Evolutionary conservation across 2,329 filamentous ascomycete species (phyloP), one percentile per base, ranked within the genome.

Genomic region (Aspergillus piperis): DNA sequence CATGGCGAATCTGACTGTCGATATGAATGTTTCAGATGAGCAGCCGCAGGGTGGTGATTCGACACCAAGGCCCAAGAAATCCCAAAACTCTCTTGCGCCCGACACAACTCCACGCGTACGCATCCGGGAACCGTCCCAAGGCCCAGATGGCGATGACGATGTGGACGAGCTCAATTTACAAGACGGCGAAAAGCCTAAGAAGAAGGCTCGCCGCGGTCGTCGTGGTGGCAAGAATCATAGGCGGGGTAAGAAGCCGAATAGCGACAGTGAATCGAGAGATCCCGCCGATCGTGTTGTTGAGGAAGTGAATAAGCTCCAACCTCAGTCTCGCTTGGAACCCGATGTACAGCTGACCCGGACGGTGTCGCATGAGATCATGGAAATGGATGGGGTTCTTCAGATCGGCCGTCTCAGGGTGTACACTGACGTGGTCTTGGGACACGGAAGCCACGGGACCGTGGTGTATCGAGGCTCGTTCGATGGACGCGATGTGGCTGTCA

Each of bases 401-500:
- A 87, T 88, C 67, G 86, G 86, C 54, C 86, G 84, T 62, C 76
- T 88, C 23, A 82, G 81, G 57, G 86, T 88, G 30, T 80, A 84
- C 64, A 86, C 84, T 23, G 83, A 87, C 66, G 81, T 80, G 30
- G 81, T 88, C 17, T 80, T 89, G 41, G 87, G 87, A 1, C 84
- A 91, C 61, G 95, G 95, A 57, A 98, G 94, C 75, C 96, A 97
- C 72, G 95, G 95, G n/a, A 99, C 95, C 0, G 88, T 96, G 56
- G 95, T 99, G 0, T 98, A 95, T 75, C 89, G 91, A 52, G 95
- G 95, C n/a, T 91, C 88, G 57, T 98, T 96, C 73, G 95, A 96
- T 74, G 92, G 92, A 23, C 89, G 93, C 54, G 90, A 93, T 48
- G 94, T 99, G 25, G 95, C 95, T 1, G 92, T 99, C 51, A 99